Evolutionary conservation across 169 alveolate species (phyloP), one percentile per base, ranked within the genome.

Genomic region (Fabrea salina): DNA sequence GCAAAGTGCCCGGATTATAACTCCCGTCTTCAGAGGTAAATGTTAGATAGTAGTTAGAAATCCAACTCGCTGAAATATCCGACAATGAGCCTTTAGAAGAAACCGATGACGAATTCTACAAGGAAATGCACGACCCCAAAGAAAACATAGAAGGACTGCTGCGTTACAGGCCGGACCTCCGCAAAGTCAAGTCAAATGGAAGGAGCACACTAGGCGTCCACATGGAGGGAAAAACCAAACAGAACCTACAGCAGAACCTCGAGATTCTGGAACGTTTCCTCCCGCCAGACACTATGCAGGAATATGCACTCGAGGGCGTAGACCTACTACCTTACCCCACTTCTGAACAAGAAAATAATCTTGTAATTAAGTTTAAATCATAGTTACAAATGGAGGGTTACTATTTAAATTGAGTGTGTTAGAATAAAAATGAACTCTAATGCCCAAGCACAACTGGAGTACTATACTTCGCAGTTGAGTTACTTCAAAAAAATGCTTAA

Each of bases 71-170:
- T 32, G 74, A 61, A 30, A 61, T 61, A n/a, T 35, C 74, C 39
- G 74, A 61, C 39, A 37, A 61, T 37, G 19, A 27, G 8, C 39
- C 74, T 16, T 25, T n/a, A 33, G 74, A 61, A 27, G 16, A 16
- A 13, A 61, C 74, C 32, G 74, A 61, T 61, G 74, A 61, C 32
- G 74, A 61, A 30, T 32, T 33, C 50, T 61, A 61, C 39, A 51
- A 61, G 39, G 74, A 16, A 32, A 2, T 27, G 32, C 74, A 61
- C 50, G 13, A 32, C 54, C 11, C 49, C 1, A 61, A 27, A 27
- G 74, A 61, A 61, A 61, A 61, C 16, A 2, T 61, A 30, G 74
- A 61, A 30, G 32, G 32, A 19, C 25, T 61, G n/a, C 51, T 61
- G 25, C 11, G 74, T 33, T n/a, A 47, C 13, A 16, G 74, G n/a